Conservation (phyloP, 2,329 filamentous ascomycete species). For the Penicillium sp. region DNA sequence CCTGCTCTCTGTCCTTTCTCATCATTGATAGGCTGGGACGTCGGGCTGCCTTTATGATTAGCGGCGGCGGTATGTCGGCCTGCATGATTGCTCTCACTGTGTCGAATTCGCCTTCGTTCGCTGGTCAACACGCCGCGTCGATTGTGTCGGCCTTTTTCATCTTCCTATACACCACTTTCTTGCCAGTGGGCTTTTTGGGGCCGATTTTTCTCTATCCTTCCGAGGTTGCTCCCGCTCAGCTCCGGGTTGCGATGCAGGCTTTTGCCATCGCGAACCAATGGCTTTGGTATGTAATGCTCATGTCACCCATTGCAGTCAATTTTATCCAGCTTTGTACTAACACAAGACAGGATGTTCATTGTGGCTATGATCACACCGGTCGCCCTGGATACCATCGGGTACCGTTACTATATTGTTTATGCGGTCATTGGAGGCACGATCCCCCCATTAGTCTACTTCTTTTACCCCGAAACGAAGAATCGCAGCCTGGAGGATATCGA, state of each 20-base stretch:
- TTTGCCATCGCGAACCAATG: conserved; percentile 35
- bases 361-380: conserved; percentile 34
- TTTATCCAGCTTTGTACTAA: conserved; percentile 16
- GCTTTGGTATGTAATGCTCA: conserved; percentile 25
- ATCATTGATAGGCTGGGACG: conserved; percentile 51
- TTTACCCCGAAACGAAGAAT: conserved; percentile 37
- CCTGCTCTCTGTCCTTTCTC: conserved; percentile 48
- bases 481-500: conserved; percentile 37
- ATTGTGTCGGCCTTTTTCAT: conserved; percentile 2
- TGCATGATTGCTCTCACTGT: conserved; percentile 47
- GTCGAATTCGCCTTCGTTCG: conserved; percentile 16
- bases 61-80: conserved; percentile 49
- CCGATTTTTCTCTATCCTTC: conserved; percentile 6
- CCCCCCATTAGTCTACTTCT: conserved; percentile 28
- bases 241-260: conserved; percentile 49
- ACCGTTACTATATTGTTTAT: conserved; percentile 43
- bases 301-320: neutral
- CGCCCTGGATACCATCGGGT: conserved; percentile 44
- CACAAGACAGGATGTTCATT: conserved; percentile 24
- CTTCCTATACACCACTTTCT: conserved; percentile 6
- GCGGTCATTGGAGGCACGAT: conserved; percentile 34
- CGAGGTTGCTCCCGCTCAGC: conserved; percentile 3
- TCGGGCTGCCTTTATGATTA: conserved; percentile 51
- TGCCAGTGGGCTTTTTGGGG: conserved; percentile 7
- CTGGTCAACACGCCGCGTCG: neutral